phyloP scores from a whole-genome alignment of 2,329 filamentous ascomycete species.

The Fusarium equiseti region DNA sequence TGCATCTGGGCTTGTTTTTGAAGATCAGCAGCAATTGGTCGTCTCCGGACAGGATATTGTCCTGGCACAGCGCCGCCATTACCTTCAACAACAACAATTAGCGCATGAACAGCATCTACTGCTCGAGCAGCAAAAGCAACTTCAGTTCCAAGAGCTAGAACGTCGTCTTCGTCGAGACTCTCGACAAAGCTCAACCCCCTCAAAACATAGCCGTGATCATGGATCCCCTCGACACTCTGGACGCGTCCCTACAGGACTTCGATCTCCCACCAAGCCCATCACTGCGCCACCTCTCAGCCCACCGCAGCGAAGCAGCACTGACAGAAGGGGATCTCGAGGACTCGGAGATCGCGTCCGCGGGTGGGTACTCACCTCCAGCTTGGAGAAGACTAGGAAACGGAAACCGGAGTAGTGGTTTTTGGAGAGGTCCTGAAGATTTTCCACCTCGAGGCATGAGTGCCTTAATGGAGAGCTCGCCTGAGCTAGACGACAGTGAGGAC shows the following conservation, averaged over 20 bases:
- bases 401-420: slow-evolving; percentile 69
- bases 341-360: slow-evolving; percentile 61
- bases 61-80: slow-evolving; percentile 42
- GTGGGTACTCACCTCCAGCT: slow-evolving; percentile 71
- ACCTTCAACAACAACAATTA: slow-evolving; percentile 37
- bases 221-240: slow-evolving; percentile 58
- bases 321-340: slow-evolving; percentile 57
- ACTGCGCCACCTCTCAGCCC: slow-evolving; percentile 51
- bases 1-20: slow-evolving; percentile 48
- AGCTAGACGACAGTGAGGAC: slow-evolving; percentile 50
- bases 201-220: slow-evolving; percentile 40
- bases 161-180: slow-evolving; percentile 32
- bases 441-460: slow-evolving; percentile 54
- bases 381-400: slow-evolving; percentile 72
- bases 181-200: slow-evolving; percentile 13
- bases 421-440: slow-evolving; percentile 67
- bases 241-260: slow-evolving; percentile 68
- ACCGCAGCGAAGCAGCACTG: slow-evolving; percentile 52
- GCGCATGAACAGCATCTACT: slow-evolving; percentile 31
- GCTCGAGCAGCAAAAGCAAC: slow-evolving; percentile 39
- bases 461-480: slow-evolving; percentile 43
- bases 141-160: slow-evolving; percentile 38
- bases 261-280: slow-evolving; percentile 61
- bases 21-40: slow-evolving; percentile 52
- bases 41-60: slow-evolving; percentile 50